These are phyloP conservation scores for Orbilia quercus DNA, from an alignment of 2,329 filamentous ascomycete genomes.

Conservation along the genomic window DNA sequence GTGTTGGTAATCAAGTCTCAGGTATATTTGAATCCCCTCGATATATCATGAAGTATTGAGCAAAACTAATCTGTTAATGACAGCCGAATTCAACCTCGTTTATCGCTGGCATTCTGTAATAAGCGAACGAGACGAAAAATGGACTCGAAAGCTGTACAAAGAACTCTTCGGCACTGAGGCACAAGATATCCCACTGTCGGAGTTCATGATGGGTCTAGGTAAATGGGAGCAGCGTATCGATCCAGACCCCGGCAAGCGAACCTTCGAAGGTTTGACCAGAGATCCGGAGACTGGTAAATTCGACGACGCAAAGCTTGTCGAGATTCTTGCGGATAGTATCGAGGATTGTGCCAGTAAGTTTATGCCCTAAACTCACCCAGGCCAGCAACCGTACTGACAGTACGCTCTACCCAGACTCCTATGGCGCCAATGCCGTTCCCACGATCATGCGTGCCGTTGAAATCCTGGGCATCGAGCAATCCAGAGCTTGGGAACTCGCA, in stretches of 20 bases:
- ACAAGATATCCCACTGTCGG: conserved; percentile 67
- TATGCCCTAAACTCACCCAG: conserved; percentile 60
- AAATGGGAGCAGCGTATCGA: conserved; percentile 73
- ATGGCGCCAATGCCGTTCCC: conserved; percentile 66
- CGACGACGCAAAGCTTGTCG: conserved; percentile 70
- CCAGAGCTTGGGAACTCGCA: conserved; percentile 71
- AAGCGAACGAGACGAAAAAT: conserved; percentile 61
- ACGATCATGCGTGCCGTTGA: conserved; percentile 72
- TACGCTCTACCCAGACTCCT: conserved; percentile 24
- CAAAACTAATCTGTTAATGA: neutral
- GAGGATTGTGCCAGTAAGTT: conserved; percentile 72
- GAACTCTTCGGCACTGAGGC: conserved; percentile 53
- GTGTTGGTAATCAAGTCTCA: conserved; percentile 62
- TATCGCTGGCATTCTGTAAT: conserved; percentile 63
- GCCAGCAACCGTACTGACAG: no score
- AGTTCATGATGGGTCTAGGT: conserved; percentile 73
- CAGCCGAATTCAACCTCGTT: conserved; percentile 63
- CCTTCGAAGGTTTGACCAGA: conserved; percentile 67
- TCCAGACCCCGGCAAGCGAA: conserved; percentile 71
- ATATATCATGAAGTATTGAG: neutral
- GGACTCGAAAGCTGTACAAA: conserved; percentile 60
- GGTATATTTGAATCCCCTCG: conserved; percentile 20
- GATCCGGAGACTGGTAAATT: conserved; percentile 68
- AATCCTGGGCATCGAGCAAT: conserved; percentile 72
- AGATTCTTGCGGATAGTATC: conserved; percentile 70